Evolutionary conservation across 352 stramenopile species (phyloP).

Genomic region (Phytophthora ramorum): DNA sequence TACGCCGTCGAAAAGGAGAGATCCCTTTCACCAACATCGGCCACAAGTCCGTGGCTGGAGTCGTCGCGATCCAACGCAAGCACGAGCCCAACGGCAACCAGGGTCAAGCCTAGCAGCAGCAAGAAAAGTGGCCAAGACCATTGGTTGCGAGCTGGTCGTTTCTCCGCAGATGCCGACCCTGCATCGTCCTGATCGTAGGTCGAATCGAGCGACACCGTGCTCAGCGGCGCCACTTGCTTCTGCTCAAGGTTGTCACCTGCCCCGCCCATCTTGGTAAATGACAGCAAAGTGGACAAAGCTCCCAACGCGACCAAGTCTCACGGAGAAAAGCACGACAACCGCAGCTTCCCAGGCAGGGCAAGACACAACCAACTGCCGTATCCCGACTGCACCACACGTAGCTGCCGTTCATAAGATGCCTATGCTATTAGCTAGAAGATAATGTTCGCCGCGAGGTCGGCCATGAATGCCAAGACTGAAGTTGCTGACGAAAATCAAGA

Average conservation of each 20-base stretch:
- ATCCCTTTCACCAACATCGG: constrained; percentile 6
- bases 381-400: no score
- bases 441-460: no score
- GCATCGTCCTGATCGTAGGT: constrained; percentile 16
- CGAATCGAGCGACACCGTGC: constrained; percentile 40
- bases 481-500: neutral
- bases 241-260: constrained; percentile 4
- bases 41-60: neutral
- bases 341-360: constrained; percentile 27
- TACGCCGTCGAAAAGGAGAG: neutral
- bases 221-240: constrained; percentile 28
- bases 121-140: constrained; percentile 18
- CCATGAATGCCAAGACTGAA: neutral
- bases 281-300: neutral
- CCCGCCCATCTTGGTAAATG: constrained; percentile 36
- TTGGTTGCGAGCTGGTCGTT: neutral
- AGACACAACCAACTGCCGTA: neutral
- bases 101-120: constrained; percentile 17
- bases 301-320: constrained; percentile 1
- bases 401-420: no score
- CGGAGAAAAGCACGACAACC: constrained; percentile 20
- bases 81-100: constrained; percentile 31
- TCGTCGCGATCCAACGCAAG: constrained; percentile 23
- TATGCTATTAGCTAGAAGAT: no score
- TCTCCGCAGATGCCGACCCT: constrained; percentile 1